A percentile compares a stretch with the other conserved stretches of the same genome.
phyloP scores from a whole-genome alignment of 345 rosid species.

The Gynandropsis gynandra region DNA sequence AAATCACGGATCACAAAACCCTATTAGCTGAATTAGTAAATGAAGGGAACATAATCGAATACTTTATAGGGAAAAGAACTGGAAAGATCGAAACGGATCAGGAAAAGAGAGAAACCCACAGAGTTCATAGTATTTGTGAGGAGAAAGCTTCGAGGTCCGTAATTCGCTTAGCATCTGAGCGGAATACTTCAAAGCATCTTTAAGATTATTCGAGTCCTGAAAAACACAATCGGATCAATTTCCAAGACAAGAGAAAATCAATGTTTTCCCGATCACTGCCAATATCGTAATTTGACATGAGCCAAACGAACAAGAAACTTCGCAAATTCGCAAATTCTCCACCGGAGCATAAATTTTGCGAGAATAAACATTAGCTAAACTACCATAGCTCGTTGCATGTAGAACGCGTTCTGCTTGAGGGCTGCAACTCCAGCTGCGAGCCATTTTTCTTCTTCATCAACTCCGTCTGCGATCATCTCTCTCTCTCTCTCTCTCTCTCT shows the following conservation, averaged over 20 bases:
- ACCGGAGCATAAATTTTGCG: constrained; percentile 6
- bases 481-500: constrained; percentile 22
- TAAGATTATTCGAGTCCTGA: constrained; percentile 90
- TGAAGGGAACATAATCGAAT: constrained; percentile 1
- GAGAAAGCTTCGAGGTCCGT: constrained; percentile 95
- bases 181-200: constrained; percentile 95
- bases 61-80: no score
- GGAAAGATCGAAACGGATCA: constrained; percentile 12
- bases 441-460: constrained; percentile 97
- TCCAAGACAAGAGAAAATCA: constrained; percentile 23
- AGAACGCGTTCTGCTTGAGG: constrained; percentile 94
- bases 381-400: constrained; percentile 99
- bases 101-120: constrained; percentile 48
- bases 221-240: not conserved
- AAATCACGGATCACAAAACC: constrained; percentile 11
- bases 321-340: not conserved
- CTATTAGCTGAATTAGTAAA: not conserved
- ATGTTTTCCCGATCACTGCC: constrained; percentile 17
- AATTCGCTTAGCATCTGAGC: constrained; percentile 99
- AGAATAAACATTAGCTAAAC: constrained; percentile 14
- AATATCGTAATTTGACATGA: not conserved
- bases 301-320: constrained; percentile 4
- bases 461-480: constrained; percentile 79
- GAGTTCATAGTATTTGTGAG: constrained; percentile 88
- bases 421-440: constrained; percentile 88